Percentiles rank a stretch among this genome's conserved stretches.
Evolutionary conservation across 169 alveolate genomes (phyloP).

Genomic region (Plasmodium ovale): DNA sequence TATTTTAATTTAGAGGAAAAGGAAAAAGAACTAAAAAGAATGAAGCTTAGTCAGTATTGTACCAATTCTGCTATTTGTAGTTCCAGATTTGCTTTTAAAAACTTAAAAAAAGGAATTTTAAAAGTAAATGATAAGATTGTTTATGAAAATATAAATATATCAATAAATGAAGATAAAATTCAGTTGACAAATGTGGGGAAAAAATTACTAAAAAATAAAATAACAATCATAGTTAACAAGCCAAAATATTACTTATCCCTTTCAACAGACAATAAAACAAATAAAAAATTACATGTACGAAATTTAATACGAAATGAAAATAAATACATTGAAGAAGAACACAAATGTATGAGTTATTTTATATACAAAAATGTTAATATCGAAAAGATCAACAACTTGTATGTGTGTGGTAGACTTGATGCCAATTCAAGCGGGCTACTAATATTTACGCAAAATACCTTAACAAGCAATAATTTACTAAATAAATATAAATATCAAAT

Average conservation of each 20-base stretch:
- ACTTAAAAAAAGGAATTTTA: slow-evolving; percentile 57
- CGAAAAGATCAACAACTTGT: slow-evolving; percentile 64
- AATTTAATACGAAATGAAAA: slow-evolving; percentile 76
- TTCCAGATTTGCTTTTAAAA: slow-evolving; percentile 62
- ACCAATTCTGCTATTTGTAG: slow-evolving; percentile 65
- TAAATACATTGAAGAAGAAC: slow-evolving; percentile 73
- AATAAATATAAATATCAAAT: slow-evolving; percentile 46
- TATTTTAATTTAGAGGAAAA: not conserved
- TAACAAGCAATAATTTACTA: slow-evolving; percentile 31
- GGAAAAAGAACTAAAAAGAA: not conserved
- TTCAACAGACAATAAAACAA: slow-evolving; percentile 48
- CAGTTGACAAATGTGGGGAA: slow-evolving; percentile 64
- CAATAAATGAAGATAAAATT: slow-evolving; percentile 19
- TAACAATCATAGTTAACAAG: slow-evolving; percentile 70
- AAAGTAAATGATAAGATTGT: slow-evolving; percentile 59
- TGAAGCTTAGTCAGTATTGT: slow-evolving; percentile 50
- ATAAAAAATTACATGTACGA: slow-evolving; percentile 62
- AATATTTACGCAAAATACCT: slow-evolving; percentile 74
- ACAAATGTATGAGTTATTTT: slow-evolving; percentile 78
- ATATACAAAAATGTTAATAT: slow-evolving; percentile 56
- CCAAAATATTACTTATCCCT: slow-evolving; percentile 69
- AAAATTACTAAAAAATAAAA: slow-evolving; percentile 46
- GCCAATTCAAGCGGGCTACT: slow-evolving; percentile 75
- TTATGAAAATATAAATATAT: slow-evolving; percentile 28
- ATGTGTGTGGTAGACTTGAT: slow-evolving; percentile 78